Conservation (phyloP, 1,284 basidiomycete species). For the Golubevia sp. region DNA sequence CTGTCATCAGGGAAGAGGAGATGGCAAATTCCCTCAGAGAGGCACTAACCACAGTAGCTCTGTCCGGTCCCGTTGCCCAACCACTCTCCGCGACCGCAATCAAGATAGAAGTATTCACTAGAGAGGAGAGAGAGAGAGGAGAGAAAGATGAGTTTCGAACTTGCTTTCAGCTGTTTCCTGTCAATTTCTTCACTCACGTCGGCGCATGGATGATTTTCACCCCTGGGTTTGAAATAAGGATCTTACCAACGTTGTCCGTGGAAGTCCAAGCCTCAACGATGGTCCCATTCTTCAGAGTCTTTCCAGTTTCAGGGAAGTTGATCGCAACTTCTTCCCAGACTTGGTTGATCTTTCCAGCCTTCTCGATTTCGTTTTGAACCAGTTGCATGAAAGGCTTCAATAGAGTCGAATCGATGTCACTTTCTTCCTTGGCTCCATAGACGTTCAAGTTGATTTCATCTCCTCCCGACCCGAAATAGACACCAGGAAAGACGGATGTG, state of each 20-base stretch:
- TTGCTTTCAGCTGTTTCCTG: too few relatives aligned
- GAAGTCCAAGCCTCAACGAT: constrained; percentile 51
- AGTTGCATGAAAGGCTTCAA: constrained; percentile 34
- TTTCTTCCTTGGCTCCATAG: constrained; percentile 28
- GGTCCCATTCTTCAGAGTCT: constrained; percentile 32
- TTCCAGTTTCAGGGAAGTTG: constrained; percentile 36
- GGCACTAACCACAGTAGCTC: constrained; percentile 4
- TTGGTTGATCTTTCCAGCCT: constrained; percentile 31
- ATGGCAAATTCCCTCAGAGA: constrained; percentile 7
- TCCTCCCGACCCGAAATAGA: constrained; percentile 46
- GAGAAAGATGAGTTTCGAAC: too few relatives aligned
- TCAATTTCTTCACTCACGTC: too few relatives aligned
- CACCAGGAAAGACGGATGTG: constrained; percentile 20
- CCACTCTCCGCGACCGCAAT: constrained; percentile 45
- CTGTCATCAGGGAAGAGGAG: constrained; percentile 26
- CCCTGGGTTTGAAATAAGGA: constrained; percentile 30
- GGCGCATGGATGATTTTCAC: constrained; percentile 30
- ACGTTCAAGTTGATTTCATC: constrained; percentile 49
- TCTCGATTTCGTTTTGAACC: constrained; percentile 21
- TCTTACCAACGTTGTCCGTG: constrained; percentile 25
- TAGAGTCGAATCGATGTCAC: constrained; percentile 22
- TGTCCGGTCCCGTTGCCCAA: constrained; percentile 20
- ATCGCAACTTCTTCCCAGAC: constrained; percentile 59
- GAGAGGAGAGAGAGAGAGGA: constrained; percentile 22
- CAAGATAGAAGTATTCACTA: constrained; percentile 44